Evolutionary conservation across 164 flowering plant species (phyloP).

Genomic region (Kalanchoe fedtschenkoi): DNA sequence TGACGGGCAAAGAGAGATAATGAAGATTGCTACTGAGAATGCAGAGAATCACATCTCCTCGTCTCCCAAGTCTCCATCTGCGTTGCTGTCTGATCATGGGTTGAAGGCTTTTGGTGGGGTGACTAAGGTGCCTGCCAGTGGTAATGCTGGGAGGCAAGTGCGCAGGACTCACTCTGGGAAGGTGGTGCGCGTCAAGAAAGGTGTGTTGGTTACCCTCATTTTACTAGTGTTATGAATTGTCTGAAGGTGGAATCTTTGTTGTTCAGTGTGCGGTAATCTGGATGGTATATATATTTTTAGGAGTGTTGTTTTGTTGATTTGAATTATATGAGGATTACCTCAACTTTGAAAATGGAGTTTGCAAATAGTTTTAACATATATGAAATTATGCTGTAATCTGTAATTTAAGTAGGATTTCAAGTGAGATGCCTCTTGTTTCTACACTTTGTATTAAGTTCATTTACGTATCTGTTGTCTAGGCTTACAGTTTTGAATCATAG

Average conservation of each 20-base stretch:
- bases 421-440: not conserved
- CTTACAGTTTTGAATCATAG: no score
- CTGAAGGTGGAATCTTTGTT: not conserved
- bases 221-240: not conserved
- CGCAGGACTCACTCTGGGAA: conserved; percentile 8
- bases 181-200: conserved; percentile 3
- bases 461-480: no score
- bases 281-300: no score
- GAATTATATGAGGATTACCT: no score
- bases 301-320: no score
- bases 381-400: not conserved
- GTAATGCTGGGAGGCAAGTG: not conserved
- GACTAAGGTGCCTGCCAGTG: not conserved
- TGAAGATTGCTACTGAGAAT: conserved; percentile 1
- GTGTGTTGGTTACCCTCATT: not conserved
- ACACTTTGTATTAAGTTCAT: no score
- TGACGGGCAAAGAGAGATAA: not conserved
- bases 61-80: conserved; percentile 1
- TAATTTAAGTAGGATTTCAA: not conserved
- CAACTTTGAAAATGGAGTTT: no score
- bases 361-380: no score
- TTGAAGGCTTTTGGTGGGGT: not conserved
- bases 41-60: conserved; percentile 1
- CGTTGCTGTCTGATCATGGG: not conserved
- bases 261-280: no score